A percentile compares a stretch with the other conserved stretches of the same genome.
Evolutionary conservation across 1,139 yeast genomes (phyloP).

Genomic region (Geotrichum carabidarum): DNA sequence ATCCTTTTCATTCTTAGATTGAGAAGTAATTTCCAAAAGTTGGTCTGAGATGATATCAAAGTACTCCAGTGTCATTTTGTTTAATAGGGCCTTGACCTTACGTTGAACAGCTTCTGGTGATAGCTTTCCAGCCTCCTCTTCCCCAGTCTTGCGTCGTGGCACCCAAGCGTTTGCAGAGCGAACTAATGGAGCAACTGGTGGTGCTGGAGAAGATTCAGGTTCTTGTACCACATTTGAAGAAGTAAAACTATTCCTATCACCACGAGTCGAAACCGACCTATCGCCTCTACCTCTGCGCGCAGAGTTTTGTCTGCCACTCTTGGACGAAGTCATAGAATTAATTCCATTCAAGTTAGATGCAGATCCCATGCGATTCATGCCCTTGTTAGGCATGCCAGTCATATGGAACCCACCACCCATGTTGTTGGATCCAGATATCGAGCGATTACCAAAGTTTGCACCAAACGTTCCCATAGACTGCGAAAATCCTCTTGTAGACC

Average conservation of each 20-base stretch:
- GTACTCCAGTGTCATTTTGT: conserved; percentile 91
- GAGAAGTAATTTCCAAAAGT: conserved; percentile 70
- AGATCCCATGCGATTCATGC: conserved; percentile 28
- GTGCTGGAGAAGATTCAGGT: conserved; percentile 27
- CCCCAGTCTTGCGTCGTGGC: conserved; percentile 53
- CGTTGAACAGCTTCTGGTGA: conserved; percentile 75
- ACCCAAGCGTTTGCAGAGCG: conserved; percentile 89
- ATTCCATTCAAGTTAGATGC: not conserved
- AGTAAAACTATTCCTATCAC: conserved; percentile 31
- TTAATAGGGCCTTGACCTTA: conserved; percentile 80
- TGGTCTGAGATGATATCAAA: conserved; percentile 77
- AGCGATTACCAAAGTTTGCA: conserved; percentile 24
- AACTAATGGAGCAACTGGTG: conserved; percentile 42
- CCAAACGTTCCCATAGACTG: conserved; percentile 39
- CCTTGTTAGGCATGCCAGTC: conserved; percentile 29
- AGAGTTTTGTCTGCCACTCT: conserved; percentile 50
- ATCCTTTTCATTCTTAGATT: conserved; percentile 81
- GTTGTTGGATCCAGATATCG: conserved; percentile 23
- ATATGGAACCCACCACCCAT: conserved; percentile 17
- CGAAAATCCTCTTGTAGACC: conserved; percentile 25
- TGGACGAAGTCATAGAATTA: conserved; percentile 15
- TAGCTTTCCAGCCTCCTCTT: conserved; percentile 43
- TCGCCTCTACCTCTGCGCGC: conserved; percentile 45
- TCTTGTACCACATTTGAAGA: conserved; percentile 8
- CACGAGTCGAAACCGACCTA: conserved; percentile 31